Base-by-base conservation (phyloP, 208 protist species). In the Leishmania aethiopica region DNA sequence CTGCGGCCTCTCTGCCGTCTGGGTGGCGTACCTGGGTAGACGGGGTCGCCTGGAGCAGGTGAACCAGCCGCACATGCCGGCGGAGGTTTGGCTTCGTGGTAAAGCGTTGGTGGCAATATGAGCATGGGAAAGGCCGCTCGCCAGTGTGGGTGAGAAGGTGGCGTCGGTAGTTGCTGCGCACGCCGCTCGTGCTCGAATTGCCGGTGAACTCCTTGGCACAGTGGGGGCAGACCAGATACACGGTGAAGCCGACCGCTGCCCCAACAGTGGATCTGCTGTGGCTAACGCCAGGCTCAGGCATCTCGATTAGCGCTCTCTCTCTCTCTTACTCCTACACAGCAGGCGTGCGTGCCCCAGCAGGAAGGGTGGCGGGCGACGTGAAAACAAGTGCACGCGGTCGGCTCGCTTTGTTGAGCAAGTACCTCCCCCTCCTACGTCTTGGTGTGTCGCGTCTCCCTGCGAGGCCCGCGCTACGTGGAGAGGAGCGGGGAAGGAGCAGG, bases 61-160 rank as follows among this genome's bases (percentile, higher is more conserved):
- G 93, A 4, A 86, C 17, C 10, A 70, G 25, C 7, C 77, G 57
- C 66, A 93, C 80, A 84, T 96, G 94, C 3, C 92, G 89, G 60
- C 84, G 71, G 71, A 86, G 17, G 80, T 96, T 96, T 8, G 72
- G 77, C 49, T 82, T 94, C 19, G 92, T 96, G 8, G 90, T 93
- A 78, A 97, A 97, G 49, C 80, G 67, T 42, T 81, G 82, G 40
- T 55, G 60, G 75, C 94, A 97, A 81, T 89, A 90, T 42, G 83
- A 59, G 83, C 94, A 97, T 25, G 80, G 51, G 81, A 88, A 93
- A 32, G 94, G 92, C 42, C 91, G 91, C 57, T 92, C 87, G 60
- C 86, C 86, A 45, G 86, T 94, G 88, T 97, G 94, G 11, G 70
- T 89, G 79, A 88, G 88, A 8, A 97, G 84, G 78, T 97, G 94